Percentiles rank a stretch among this genome's conserved stretches.
Evolutionary conservation across 148 eudicot genomes (phyloP).

Genomic region (Linanthus parryae): DNA sequence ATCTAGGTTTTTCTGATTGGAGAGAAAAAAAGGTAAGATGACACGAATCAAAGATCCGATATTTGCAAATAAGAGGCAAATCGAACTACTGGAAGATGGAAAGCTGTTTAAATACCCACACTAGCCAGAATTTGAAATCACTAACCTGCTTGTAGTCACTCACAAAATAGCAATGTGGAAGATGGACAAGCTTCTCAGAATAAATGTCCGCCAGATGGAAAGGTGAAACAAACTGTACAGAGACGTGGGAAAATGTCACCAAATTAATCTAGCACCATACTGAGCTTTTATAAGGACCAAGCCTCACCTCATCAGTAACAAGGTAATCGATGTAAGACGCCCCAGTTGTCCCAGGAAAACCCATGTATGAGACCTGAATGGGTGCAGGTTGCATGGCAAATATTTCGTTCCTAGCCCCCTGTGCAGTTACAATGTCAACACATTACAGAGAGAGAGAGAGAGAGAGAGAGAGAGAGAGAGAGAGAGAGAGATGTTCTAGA

Average conservation of each 20-base stretch:
- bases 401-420: slow-evolving; percentile 99
- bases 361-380: slow-evolving; percentile 96
- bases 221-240: slow-evolving; percentile 90
- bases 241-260: no score
- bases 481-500: no score
- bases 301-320: slow-evolving; percentile 87
- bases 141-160: slow-evolving; percentile 95
- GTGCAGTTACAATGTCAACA: slow-evolving; percentile 12
- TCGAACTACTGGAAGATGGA: no score
- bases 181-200: slow-evolving; percentile 91
- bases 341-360: slow-evolving; percentile 97
- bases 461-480: no score
- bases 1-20: slow-evolving; percentile 75
- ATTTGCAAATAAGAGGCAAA: no score
- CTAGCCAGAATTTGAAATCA: no score
- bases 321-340: slow-evolving; percentile 86
- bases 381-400: slow-evolving; percentile 99
- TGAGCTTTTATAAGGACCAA: neutral
- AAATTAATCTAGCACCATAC: no score
- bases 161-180: slow-evolving; percentile 94
- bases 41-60: no score
- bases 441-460: neutral
- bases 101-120: no score
- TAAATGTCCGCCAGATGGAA: slow-evolving; percentile 60
- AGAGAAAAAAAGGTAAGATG: no score